Evolutionary conservation across 179 eudicot species (phyloP).

Genomic region (Beta macrorhiza): DNA sequence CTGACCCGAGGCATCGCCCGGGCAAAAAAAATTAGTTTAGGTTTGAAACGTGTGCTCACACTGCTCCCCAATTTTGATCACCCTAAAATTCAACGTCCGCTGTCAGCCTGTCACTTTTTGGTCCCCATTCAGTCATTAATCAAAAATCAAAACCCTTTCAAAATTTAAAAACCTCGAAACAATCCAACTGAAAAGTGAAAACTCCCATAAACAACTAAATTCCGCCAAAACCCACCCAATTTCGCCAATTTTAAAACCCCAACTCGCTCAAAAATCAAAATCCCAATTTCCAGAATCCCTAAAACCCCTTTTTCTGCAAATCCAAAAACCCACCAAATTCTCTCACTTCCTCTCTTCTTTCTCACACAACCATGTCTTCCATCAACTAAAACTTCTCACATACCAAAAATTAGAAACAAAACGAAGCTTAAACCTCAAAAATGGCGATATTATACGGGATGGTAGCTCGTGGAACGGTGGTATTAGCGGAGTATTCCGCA

Average conservation of each 20-base stretch:
- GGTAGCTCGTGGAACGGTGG: slow-evolving; percentile 76
- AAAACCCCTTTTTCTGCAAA: background rate
- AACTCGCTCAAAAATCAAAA: background rate
- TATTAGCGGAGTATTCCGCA: slow-evolving; percentile 65
- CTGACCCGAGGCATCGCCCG: too few species aligned
- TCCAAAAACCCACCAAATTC: background rate
- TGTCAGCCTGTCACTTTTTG: too few species aligned
- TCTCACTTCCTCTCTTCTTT: background rate
- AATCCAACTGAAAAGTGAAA: too few species aligned
- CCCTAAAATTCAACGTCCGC: too few species aligned
- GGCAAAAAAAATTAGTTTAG: too few species aligned
- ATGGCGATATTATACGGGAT: slow-evolving; percentile 72
- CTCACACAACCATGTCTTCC: background rate
- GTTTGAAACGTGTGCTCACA: too few species aligned
- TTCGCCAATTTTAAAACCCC: too few species aligned
- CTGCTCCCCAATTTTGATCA: too few species aligned
- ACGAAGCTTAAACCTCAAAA: background rate
- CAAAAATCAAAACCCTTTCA: too few species aligned
- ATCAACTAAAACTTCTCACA: background rate
- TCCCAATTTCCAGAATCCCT: background rate
- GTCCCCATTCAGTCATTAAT: too few species aligned
- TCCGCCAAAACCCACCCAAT: background rate
- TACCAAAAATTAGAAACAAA: background rate
- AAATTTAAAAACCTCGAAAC: too few species aligned
- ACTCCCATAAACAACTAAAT: background rate